Evolutionary conservation across 2,329 filamentous ascomycete species (phyloP), one percentile per base, ranked within the genome.

Genomic region (Aureobasidium sp.): DNA sequence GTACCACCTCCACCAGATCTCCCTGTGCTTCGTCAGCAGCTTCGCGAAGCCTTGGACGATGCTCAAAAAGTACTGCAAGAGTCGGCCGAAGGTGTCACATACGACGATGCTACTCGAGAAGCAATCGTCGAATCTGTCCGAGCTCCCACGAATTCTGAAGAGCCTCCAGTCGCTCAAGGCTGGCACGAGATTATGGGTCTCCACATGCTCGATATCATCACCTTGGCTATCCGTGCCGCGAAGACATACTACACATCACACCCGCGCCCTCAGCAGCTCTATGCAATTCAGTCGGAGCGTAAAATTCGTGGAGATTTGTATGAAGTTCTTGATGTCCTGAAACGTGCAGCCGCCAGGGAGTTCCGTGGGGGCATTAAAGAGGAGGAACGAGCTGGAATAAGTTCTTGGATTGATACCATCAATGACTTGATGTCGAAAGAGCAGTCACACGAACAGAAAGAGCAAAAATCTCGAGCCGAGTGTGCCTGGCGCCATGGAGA

Each of bases 221-320:
- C 94, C 0, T 81, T 97, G 59, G 93, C 93, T n/a, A 97, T 99
- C 67, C 86, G 91, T 58, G 91, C 93, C 1, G 94, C 94, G 57
- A 96, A 95, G 76, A 87, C 95, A 69, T 99, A 97, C 77, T 97
- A 99, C 76, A 97, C 92, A 0, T 84, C 91, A 4, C 94, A 97
- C 72, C 89, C 95, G 70, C 83, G 92, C 59, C 91, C 92, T 1
- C 88, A 94, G 68, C 87, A 90, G 41, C 80, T 97, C 20, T 90
- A 94, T 70, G 79, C 88, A 32, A 95, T 97, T 75, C 92, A 90
- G 74, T 86, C 90, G 0, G 94, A 99, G 74, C 90, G 88, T 65
- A 83, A 89, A 67, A 88, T 99, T 52, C 87, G 94, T 46, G 82
- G 88, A 56, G 93, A 97, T 69, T 79, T 97, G 9, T 84, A 96